Base-by-base conservation (phyloP, 2,329 filamentous ascomycete species). In the Fusarium sacchari region DNA sequence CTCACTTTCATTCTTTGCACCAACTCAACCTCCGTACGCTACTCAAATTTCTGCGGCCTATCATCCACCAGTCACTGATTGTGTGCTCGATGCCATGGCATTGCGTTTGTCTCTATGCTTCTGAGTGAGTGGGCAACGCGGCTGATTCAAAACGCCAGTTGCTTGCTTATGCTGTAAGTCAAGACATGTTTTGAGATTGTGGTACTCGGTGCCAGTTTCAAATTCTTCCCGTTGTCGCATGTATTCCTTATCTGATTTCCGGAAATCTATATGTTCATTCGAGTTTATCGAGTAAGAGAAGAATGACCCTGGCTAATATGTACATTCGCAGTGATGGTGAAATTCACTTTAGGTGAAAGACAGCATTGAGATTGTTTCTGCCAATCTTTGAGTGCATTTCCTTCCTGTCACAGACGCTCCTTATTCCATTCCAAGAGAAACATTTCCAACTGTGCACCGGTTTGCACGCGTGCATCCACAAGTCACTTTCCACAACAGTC, bases 11-110 rank as follows among this genome's bases (percentile, higher is more conserved):
- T 57, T 46, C 42, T 67, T 60, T 64, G 24, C 30, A 26, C 39
- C 57, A 36, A 40, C 53, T 43, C 56, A 64, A 49, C 42, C 50
- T 50, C 36, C 59, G 47, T 58, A 42, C 59, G 49, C 57, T 73
- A 32, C 22, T 66, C 56, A 47, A 53, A 57, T 50, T 64, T 65
- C 44, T 53, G 60, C 57, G 44, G 28, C 39, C 56, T 53, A 53
- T 66, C 40, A 50, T 53, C 65, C 40, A 50, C 50, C 65, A 64
- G 49, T 52, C 44, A 47, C 50, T 63, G 55, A 57, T 67, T 67
- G 64, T 67, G 64, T 36, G 39, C 30, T 59, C 52, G 49, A 71
- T 71, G 75, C 39, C 71, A 77, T 78, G 76, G 74, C 73, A 68
- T 53, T 47, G 69, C 50, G 69, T 61, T 56, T 58, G 64, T 40